Percentiles rank a stretch among this genome's conserved stretches.
These are phyloP conservation scores for Eimeria sp. DNA, from an alignment of 169 alveolate genomes.

Conservation along the genomic window DNA sequence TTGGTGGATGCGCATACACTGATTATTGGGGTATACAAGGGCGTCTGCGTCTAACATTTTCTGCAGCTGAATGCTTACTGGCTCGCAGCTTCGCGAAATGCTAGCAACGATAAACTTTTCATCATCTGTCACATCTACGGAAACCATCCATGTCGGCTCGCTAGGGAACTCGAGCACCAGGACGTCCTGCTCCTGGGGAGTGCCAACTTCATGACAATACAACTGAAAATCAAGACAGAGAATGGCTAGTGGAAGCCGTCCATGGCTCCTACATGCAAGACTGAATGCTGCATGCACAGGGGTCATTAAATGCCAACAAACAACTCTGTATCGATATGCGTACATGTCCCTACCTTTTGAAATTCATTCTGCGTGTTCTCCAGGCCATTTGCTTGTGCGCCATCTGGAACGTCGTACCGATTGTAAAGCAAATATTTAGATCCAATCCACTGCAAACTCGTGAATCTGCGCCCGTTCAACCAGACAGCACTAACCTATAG, in stretches of 20 bases:
- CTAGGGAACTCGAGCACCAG: conserved; percentile 46
- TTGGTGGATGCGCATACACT: neutral
- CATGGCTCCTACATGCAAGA: neutral
- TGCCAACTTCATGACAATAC: conserved; percentile 72
- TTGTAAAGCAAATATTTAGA: conserved; percentile 31
- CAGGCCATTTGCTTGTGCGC: conserved; percentile 28
- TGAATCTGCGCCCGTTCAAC: conserved; percentile 43
- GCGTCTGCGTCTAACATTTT: neutral
- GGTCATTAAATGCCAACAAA: neutral
- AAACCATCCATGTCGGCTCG: conserved; percentile 58
- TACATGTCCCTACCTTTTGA: conserved; percentile 27
- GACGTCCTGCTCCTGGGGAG: conserved; percentile 57
- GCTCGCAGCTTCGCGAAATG: conserved; percentile 70
- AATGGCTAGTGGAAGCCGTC: neutral
- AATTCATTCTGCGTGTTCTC: conserved; percentile 59
- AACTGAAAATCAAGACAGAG: neutral
- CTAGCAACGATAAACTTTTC: neutral
- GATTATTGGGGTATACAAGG: neutral
- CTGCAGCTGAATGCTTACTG: neutral
- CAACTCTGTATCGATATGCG: neutral
- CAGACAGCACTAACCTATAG: neutral
- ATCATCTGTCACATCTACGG: conserved; percentile 18
- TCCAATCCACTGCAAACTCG: conserved; percentile 64
- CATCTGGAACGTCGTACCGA: conserved; percentile 47
- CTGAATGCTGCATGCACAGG: neutral